These are phyloP conservation scores for Talaromyces marneffei DNA, from an alignment of 2,329 filamentous ascomycete genomes.

Conservation along the genomic window DNA sequence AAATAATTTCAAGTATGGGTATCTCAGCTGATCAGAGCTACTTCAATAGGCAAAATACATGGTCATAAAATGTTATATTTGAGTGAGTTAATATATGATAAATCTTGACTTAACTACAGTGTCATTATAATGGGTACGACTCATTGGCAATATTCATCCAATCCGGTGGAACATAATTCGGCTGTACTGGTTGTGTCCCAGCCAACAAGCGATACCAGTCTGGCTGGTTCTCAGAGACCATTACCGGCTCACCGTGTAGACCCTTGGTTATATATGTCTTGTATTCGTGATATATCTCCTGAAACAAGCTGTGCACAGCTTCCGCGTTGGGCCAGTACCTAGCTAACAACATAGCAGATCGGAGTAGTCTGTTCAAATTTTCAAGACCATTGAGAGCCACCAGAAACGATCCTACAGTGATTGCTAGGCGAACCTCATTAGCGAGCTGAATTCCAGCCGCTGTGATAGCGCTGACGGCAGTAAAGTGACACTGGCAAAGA, in stretches of 20 bases:
- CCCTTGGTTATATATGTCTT: neutral
- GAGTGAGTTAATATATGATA: too few species aligned
- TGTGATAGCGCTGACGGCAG: neutral
- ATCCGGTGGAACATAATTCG: neutral
- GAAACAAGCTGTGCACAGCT: neutral
- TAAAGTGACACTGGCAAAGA: slow-evolving; percentile 5
- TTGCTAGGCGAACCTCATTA: neutral
- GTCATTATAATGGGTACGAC: neutral
- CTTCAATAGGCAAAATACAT: neutral
- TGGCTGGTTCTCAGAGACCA: neutral
- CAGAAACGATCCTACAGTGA: neutral
- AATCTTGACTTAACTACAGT: neutral
- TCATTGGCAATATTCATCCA: neutral
- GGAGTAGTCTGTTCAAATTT: slow-evolving; percentile 1
- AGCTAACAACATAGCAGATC: neutral
- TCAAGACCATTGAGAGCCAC: neutral
- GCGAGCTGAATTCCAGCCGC: slow-evolving; percentile 7
- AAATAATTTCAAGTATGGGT: neutral
- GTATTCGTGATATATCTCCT: neutral
- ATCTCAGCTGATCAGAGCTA: neutral
- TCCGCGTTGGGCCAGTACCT: neutral
- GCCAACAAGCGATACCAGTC: neutral
- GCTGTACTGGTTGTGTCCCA: neutral
- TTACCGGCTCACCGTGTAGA: neutral
- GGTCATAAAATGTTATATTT: too few species aligned